These are phyloP conservation scores for Penicillium sp. DNA, from an alignment of 2,329 filamentous ascomycete species.

Conservation along the genomic window DNA sequence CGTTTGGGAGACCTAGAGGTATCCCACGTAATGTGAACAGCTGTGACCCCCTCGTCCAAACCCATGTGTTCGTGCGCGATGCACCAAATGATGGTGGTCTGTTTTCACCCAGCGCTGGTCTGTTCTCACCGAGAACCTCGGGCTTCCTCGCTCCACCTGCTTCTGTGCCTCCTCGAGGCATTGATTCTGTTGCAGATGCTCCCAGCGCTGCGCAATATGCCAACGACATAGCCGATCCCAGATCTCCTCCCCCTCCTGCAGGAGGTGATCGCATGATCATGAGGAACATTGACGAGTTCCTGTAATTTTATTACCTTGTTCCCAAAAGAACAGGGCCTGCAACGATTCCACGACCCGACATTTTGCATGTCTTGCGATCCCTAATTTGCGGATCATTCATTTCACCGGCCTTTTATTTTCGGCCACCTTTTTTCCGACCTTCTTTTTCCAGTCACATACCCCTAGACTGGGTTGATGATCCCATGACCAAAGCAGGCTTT, in stretches of 20 bases:
- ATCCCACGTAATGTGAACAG: conserved; percentile 25
- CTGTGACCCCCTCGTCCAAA: conserved; percentile 31
- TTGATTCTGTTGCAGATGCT: conserved; percentile 31
- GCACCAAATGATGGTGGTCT: conserved; percentile 36
- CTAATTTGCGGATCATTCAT: conserved; percentile 16
- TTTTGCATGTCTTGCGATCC: conserved; percentile 19
- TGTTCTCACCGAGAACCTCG: conserved; percentile 48
- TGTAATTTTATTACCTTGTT: conserved; percentile 30
- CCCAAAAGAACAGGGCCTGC: conserved; percentile 12
- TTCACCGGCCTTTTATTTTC: conserved; percentile 6
- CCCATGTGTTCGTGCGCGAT: conserved; percentile 41
- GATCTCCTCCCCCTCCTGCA: conserved; percentile 43
- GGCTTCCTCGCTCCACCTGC: conserved; percentile 43
- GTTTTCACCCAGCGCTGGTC: conserved; percentile 45
- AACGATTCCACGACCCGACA: conserved; percentile 33
- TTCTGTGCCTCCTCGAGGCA: conserved; percentile 35
- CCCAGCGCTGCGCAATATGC: conserved; percentile 19
- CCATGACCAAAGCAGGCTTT: conserved; percentile 47
- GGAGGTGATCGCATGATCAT: conserved; percentile 42
- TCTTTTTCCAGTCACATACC: conserved; percentile 23
- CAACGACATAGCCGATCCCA: conserved; percentile 34
- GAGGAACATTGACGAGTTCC: conserved; percentile 48
- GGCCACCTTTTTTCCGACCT: conserved; percentile 14
- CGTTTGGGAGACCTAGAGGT: conserved; percentile 14
- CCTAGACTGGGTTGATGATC: conserved; percentile 30